Percentiles rank a stretch among this genome's conserved stretches.
Conservation (phyloP, 1,139 yeast genomes). For the Debaryomyces nepalensis region DNA sequence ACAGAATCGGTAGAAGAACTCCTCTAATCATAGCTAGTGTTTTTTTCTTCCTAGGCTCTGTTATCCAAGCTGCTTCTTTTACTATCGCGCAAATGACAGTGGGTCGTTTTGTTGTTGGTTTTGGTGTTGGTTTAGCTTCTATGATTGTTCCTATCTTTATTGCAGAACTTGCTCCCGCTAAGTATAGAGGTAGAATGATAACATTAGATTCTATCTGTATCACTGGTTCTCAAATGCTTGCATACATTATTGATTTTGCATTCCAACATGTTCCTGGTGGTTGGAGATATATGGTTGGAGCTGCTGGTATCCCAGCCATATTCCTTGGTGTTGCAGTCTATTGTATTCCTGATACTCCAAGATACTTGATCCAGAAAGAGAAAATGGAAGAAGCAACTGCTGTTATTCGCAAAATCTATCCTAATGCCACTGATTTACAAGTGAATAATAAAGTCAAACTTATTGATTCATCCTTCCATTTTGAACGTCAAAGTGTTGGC, state of each 20-base stretch:
- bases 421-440: conserved; percentile 34
- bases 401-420: conserved; percentile 30
- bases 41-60: conserved; percentile 37
- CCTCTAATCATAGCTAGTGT: conserved; percentile 32
- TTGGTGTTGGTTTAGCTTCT: conserved; percentile 28
- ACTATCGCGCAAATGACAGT: conserved; percentile 54
- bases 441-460: conserved; percentile 28
- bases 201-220: conserved; percentile 69
- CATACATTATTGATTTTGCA: conserved; percentile 66
- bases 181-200: conserved; percentile 68
- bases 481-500: conserved; percentile 10
- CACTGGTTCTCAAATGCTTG: conserved; percentile 68
- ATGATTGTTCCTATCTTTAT: conserved; percentile 28
- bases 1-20: conserved; percentile 38
- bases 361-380: conserved; percentile 45
- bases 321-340: conserved; percentile 38
- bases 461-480: conserved; percentile 16
- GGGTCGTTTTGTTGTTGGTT: conserved; percentile 30
- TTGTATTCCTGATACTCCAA: conserved; percentile 50
- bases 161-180: conserved; percentile 40
- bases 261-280: conserved; percentile 49
- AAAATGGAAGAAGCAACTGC: conserved; percentile 40
- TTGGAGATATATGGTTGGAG: conserved; percentile 63
- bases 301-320: conserved; percentile 24
- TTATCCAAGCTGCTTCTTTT: conserved; percentile 35